Base-by-base conservation (phyloP, 257 asterid species). In the Forsythia viridissima region DNA sequence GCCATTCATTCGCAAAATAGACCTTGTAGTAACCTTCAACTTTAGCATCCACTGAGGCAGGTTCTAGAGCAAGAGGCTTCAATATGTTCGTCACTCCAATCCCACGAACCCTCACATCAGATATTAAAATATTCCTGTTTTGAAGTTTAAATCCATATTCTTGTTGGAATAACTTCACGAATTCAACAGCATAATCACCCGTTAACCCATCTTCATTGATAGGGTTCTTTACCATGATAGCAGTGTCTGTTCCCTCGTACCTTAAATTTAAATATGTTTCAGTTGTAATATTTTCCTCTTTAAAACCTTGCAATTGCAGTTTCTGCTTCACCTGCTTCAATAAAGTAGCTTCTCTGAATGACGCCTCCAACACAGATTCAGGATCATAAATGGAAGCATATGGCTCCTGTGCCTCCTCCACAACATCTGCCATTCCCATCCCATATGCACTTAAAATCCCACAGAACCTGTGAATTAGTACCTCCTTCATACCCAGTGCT, bases 371-470 rank as follows among this genome's bases (percentile, higher is more conserved):
- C 75, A 89, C 76, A 59, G 98, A 90, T n/a, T 89, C 92, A 20
- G 91, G 93, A 74, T 86, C 87, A 82, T 93, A 95, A 77, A 92
- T 89, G 46, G 99, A 89, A 80, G 97, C 86, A 84, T 84, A 95
- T 0, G 99, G 99, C 85, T 89, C 98, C 81, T 92, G 98, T 43
- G 89, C 94, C 44, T 95, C 99, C 87, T 95, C 98, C 41, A 95
- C 91, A 41, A 95, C 99, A 84, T 95, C 98, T 6, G 99, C 97
- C 90, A 93, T 85, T 77, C 99, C 99, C 97, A 95, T 93, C n/a
- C 99, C 98, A 65, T 92, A 95, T 0, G 98, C 98, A 89, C 98
- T 95, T 85, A 93, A 87, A 73, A 95, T 92, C 77, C 99, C 99
- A 84, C 99, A 95, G 79, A 88, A 92, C 85, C 90, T 89, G 83